Base-by-base conservation (phyloP, 192 early-diverging fungal species). In the Endogone sp. region DNA sequence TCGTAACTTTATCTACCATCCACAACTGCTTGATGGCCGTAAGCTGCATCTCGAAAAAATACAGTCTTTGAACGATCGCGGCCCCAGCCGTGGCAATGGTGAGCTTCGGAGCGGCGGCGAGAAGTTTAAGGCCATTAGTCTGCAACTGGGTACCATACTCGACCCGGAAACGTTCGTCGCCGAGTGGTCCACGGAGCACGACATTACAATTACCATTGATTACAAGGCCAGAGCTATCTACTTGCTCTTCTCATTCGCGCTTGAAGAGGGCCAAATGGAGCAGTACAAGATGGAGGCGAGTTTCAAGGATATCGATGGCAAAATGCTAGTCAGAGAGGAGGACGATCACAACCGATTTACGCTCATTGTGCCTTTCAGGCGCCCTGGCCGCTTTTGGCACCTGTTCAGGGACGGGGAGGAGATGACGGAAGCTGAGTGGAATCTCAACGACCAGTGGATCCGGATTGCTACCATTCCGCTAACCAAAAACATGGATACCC, bases 361-460 rank as follows among this genome's bases (percentile, higher is more conserved):
- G 16, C 28, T 85, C 29, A 85, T 80, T 2, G 75, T 87, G 9
- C 62, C 70, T 9, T 60, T 81, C 3, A 74, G 73, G 6, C 74
- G 68, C 60, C 82, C 85, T 2, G 72, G 79, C 9, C 71, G 64
- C 8, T 82, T 72, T 65, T 82, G 72, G 72, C 32, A 68, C 24
- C 71, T 66, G 2, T 73, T 81, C 26, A 65, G 62, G 2, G 60
- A 54, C 6, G 22, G 31, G 0, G 59, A 71, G 8, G 28, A 67
- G 3, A 58, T 65, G 9, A 69, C 29, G 27, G 23, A 56, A 20
- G 29, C 6, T 1, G 67, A 29, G 16, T 77, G 76, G 71, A 67
- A 66, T 4, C 22, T 67, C 0, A 63, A 65, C 21, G 37, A 66
- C 3, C 65, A 66, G 9, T 70, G 78, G 63, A 71, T 73, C 23